These are phyloP conservation scores for Ceraceosorus guamensis DNA, from an alignment of 1,284 basidiomycete species.

Conservation along the genomic window DNA sequence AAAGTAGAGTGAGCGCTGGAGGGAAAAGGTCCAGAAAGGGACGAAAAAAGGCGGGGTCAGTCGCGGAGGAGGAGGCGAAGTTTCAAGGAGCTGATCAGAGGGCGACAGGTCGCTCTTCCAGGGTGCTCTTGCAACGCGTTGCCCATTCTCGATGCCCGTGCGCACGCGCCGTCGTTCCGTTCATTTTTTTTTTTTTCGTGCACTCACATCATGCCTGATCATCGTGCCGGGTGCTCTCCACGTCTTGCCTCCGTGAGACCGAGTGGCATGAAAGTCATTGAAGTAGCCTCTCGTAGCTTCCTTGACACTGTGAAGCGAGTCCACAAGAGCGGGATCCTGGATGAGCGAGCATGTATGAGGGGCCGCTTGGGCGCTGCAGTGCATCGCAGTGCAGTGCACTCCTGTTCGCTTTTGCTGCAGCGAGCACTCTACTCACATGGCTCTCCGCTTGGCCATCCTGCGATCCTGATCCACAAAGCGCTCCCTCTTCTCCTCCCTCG, in stretches of 20 bases:
- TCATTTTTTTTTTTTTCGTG: not conserved
- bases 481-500: conserved; percentile 63
- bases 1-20: conserved; percentile 63
- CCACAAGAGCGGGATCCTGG: not conserved
- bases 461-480: conserved; percentile 60
- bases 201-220: conserved; percentile 53
- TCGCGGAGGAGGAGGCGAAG: conserved; percentile 3
- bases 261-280: conserved; percentile 74
- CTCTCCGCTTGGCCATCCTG: conserved; percentile 24
- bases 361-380: not conserved
- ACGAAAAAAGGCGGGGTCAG: not conserved
- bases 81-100: not conserved
- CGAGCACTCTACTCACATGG: conserved; percentile 49
- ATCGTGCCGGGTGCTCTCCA: conserved; percentile 86
- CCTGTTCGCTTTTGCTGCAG: not conserved
- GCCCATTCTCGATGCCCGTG: too few relatives aligned
- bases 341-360: not conserved
- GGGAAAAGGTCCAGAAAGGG: not conserved
- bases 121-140: too few relatives aligned
- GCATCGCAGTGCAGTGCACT: not conserved
- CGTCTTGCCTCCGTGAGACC: conserved; percentile 80
- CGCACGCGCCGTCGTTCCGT: not conserved
- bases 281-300: conserved; percentile 84
- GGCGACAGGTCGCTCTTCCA: too few relatives aligned
- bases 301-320: conserved; percentile 59